Conservation (phyloP, 75 land plant genomes). For the Pinus tabuliformis region DNA sequence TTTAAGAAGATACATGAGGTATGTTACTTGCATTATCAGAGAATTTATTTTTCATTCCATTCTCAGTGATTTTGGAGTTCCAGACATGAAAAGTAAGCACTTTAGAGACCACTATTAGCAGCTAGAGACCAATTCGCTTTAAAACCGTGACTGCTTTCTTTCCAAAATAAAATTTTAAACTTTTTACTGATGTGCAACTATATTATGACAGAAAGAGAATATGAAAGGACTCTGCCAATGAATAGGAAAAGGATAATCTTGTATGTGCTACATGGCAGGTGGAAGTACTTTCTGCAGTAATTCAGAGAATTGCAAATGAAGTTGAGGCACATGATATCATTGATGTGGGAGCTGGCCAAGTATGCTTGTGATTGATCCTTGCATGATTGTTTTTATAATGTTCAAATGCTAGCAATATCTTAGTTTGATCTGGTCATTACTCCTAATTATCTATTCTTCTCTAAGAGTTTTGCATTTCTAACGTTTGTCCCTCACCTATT, state of each 20-base stretch:
- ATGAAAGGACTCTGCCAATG: not conserved
- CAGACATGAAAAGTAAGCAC: not conserved
- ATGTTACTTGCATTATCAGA: slow-evolving; percentile 7
- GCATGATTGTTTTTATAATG: not conserved
- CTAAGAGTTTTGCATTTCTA: not conserved
- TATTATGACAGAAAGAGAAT: not conserved
- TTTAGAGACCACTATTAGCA: not conserved
- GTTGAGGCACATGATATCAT: slow-evolving; percentile 48
- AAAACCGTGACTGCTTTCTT: not conserved
- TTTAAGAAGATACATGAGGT: slow-evolving; percentile 88
- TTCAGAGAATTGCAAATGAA: slow-evolving; percentile 42
- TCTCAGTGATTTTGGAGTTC: not conserved
- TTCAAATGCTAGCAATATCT: not conserved
- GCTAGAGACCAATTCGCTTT: slow-evolving; percentile 1
- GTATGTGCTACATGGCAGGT: slow-evolving; percentile 45
- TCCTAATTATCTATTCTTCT: not conserved
- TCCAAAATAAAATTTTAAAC: not conserved
- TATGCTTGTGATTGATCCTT: slow-evolving; percentile 7
- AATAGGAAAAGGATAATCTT: not conserved
- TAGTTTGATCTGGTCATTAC: not conserved
- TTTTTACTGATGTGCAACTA: not conserved
- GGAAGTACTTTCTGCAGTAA: slow-evolving; percentile 66
- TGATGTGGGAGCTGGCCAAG: slow-evolving; percentile 99
- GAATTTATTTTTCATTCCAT: not conserved
- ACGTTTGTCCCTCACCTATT: not conserved